phyloP scores from a whole-genome alignment of 1,284 basidiomycete species.

The Porodaedalea pini region DNA sequence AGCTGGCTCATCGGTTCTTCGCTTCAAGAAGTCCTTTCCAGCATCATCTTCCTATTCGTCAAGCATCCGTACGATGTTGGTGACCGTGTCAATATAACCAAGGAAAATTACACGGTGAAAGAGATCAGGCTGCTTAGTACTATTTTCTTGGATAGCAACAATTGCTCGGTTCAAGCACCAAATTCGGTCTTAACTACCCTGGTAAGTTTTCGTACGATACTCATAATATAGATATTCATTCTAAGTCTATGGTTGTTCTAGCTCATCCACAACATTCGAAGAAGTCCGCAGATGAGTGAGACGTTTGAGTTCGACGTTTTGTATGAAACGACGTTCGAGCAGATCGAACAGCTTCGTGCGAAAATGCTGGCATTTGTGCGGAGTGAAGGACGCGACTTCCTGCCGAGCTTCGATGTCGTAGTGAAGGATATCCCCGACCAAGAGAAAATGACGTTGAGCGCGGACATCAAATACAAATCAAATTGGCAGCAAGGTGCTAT shows the following conservation, averaged over 20 bases:
- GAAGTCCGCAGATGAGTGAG: constrained; percentile 76
- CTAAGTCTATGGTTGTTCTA: constrained; percentile 29
- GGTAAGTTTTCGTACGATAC: constrained; percentile 38
- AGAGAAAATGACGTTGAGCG: constrained; percentile 72
- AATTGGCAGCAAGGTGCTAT: constrained; percentile 83
- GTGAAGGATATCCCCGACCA: constrained; percentile 81
- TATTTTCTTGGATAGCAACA: constrained; percentile 63
- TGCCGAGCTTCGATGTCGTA: constrained; percentile 67
- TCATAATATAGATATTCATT: background rate
- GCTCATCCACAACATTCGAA: constrained; percentile 70
- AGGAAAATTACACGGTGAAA: constrained; percentile 73
- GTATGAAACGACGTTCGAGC: constrained; percentile 78
- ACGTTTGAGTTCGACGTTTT: constrained; percentile 78
- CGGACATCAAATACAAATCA: constrained; percentile 88
- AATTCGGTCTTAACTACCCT: constrained; percentile 66
- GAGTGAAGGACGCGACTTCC: constrained; percentile 67
- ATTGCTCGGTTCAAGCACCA: constrained; percentile 61
- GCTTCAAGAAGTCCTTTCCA: constrained; percentile 65
- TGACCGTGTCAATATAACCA: constrained; percentile 62
- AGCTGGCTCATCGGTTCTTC: constrained; percentile 86
- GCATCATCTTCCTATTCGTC: constrained; percentile 86
- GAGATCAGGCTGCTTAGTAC: constrained; percentile 85
- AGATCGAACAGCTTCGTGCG: constrained; percentile 74
- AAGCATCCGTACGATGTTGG: constrained; percentile 89
- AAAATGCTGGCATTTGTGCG: constrained; percentile 83